Base-by-base conservation (phyloP, 495 filamentous ascomycete genomes). In the Podospora bellae-mahoneyi region DNA sequence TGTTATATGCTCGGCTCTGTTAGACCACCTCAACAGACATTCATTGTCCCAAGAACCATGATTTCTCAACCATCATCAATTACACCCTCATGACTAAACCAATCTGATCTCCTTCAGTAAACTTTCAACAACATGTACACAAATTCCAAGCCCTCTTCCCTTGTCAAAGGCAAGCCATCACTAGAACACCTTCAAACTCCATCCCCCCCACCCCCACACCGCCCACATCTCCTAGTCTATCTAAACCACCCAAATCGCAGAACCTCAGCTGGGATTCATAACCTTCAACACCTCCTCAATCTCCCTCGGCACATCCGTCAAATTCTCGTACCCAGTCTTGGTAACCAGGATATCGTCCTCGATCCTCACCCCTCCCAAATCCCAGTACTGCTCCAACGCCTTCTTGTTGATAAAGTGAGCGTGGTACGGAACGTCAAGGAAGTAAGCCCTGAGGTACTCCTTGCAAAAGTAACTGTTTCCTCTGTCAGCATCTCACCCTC, bases 331-430 rank as follows among this genome's bases (percentile, higher is more conserved):
- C 27, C 92, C 92, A 44, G 84, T 82, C 28, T 84, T 82, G 3
- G 92, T 96, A 16, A 97, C 88, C 13, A 96, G 82, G 62, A 97
- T 89, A 76, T 93, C 91, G 78, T 97, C 94, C 80, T 98, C 94
- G 69, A 98, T 94, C 48, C 94, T 85, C 32, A 95, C 93, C 16
- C 94, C 94, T 19, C 94, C 94, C 26, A 97, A 88, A 28, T 82
- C 82, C 69, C 90, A 89, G 73, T 91, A 97, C 69, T 84, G 84
- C 18, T 86, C 85, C 3, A 96, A 83, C 48, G 89, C 86, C 3
- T 86, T 82, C 66, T 84, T 84, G 81, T 97, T 85, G 78, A 98
- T 93, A 74, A 87, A 94, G 56, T 83, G 80, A 20, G 82, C 80
- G 66, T 92, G 89, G 60, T 82, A 74, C 0, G 86, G 82, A 69